Base-by-base conservation (phyloP, 441 rosid species). In the Raphanus hybrid region DNA sequence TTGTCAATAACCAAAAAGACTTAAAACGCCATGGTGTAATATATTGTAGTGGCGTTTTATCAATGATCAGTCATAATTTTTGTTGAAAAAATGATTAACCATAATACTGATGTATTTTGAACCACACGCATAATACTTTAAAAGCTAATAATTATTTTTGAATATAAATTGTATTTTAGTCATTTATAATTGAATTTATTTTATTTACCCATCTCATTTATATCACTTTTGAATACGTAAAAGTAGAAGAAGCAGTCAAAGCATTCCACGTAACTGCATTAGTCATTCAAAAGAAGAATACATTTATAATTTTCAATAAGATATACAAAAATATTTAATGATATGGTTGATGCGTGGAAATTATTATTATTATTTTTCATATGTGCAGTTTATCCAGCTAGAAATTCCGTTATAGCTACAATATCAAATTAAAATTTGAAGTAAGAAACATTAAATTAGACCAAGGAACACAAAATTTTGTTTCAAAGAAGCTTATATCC, bases 241-340 rank as follows among this genome's bases (percentile, higher is more conserved):
- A 65, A 65, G 41, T 1, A 8, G 58, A 54, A 61, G 65, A 76
- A 63, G 63, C 60, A 67, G 77, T 67, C 77, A 4, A 67, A 1
- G 29, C 34, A n/a, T 16, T 23, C 71, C 12, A 39, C 63, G 52
- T 26, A 26, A 6, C 37, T 20, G 5, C 23, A 18, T 18, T 41
- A 39, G 60, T 78, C 76, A 78, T 35, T 35, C 57, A 26, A 35
- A 6, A 9, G 20, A 78, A 57, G 10, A 35, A 20, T 20, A 64
- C 41, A 4, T 69, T 16, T 58, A 10, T 45, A 15, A 6, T 23
- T 52, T 43, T 73, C 74, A 73, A 39, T 23, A 73, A 50, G 5
- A 67, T 45, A 59, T 43, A 43, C 9, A 37, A 2, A 7, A 20
- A n/a, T 26, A 34, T 50, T 15, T 62, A 66, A 48, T 59, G 12